Percentiles rank a stretch among this genome's conserved stretches.
Evolutionary conservation across 805 yeast genomes (phyloP).

Genomic region (Blastobotrys muscicola): DNA sequence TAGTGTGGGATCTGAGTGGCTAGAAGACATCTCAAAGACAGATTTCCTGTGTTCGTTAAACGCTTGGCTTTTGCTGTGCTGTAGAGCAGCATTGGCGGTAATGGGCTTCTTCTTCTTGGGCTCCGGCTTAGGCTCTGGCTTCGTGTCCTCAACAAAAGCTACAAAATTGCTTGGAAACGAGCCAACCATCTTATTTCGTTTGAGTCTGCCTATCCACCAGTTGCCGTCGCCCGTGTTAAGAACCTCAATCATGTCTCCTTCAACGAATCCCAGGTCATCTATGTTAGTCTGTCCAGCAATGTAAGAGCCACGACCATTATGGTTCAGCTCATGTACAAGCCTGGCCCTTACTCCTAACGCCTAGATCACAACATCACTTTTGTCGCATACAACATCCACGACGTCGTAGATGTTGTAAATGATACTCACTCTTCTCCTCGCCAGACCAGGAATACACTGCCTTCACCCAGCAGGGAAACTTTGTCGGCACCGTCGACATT

Average conservation of each 20-base stretch:
- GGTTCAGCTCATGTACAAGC: too few relatives aligned
- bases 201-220: constrained; percentile 83
- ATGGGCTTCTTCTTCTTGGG: not conserved
- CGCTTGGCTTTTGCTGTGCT: too few relatives aligned
- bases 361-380: not conserved
- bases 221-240: constrained; percentile 71
- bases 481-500: constrained; percentile 13
- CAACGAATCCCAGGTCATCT: constrained; percentile 80
- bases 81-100: too few relatives aligned
- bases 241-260: constrained; percentile 87
- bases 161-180: constrained; percentile 85
- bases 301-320: too few relatives aligned
- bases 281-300: constrained; percentile 2
- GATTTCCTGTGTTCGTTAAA: too few relatives aligned
- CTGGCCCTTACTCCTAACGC: too few relatives aligned
- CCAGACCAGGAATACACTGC: constrained; percentile 95
- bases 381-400: not conserved
- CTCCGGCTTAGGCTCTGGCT: not conserved
- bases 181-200: constrained; percentile 76
- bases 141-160: constrained; percentile 27
- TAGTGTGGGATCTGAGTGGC: too few relatives aligned
- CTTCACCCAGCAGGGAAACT: constrained; percentile 59
- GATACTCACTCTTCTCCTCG: constrained; percentile 50
- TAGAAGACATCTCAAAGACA: too few relatives aligned
- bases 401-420: not conserved